These are phyloP conservation scores for Sphagnum fallax DNA, from an alignment of 228 moss, liverwort and hornwort genomes.

Conservation along the genomic window DNA sequence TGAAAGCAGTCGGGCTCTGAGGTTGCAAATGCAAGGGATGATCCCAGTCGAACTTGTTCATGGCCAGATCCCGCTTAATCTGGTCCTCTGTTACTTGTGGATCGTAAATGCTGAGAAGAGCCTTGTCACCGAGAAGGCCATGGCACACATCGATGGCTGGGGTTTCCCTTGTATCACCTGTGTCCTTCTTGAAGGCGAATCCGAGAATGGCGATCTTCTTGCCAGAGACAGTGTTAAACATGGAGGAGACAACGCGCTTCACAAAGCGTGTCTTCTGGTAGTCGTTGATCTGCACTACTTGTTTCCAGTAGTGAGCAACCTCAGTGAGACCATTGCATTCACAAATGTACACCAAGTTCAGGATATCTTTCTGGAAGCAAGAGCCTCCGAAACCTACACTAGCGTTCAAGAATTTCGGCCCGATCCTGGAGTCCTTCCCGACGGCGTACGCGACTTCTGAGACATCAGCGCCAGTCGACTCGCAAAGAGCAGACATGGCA, in stretches of 20 bases:
- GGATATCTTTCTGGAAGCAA: constrained; percentile 9
- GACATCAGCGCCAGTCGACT: constrained; percentile 7
- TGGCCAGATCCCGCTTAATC: constrained; percentile 4
- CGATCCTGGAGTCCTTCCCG: constrained; percentile 7
- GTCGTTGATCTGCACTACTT: constrained; percentile 10
- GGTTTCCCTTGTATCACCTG: constrained; percentile 7
- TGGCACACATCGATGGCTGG: constrained; percentile 7
- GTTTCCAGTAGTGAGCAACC: constrained; percentile 10
- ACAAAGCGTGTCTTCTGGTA: constrained; percentile 11
- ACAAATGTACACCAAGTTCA: constrained; percentile 9
- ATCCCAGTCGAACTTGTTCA: constrained; percentile 9
- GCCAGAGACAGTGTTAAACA: constrained; percentile 7
- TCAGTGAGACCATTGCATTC: constrained; percentile 9
- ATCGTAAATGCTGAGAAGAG: constrained; percentile 11
- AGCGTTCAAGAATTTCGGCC: constrained; percentile 2
- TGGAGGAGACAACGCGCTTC: constrained; percentile 8
- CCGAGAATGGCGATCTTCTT: constrained; percentile 9
- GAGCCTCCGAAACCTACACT: constrained; percentile 8
- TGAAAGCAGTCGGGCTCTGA: constrained; percentile 5
- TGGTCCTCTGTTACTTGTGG: constrained; percentile 10
- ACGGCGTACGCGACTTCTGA: constrained; percentile 5
- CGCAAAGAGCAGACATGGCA: constrained; percentile 9
- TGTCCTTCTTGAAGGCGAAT: constrained; percentile 13
- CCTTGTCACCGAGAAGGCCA: constrained; percentile 10
- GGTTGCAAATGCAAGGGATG: constrained; percentile 6